A percentile compares a stretch with the other conserved stretches of the same genome.
phyloP scores from a whole-genome alignment of 371 early-diverging fungal genomes.

The Nematocida sp. region DNA sequence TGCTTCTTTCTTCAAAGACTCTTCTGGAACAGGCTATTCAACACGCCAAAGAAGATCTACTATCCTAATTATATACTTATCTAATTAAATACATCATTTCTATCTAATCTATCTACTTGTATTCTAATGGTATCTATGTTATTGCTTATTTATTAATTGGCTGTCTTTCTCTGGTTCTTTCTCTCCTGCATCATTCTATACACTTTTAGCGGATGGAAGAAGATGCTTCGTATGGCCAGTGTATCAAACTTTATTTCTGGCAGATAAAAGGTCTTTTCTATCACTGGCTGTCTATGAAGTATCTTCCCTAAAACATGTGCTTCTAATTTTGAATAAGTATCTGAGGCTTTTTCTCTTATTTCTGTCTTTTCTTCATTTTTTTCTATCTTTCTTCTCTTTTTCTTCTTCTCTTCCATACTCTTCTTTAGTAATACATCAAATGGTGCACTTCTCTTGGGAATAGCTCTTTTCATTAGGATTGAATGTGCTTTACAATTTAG shows the following conservation, averaged over 20 bases:
- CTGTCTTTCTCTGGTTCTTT: neutral
- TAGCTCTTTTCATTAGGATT: slow-evolving; percentile 25
- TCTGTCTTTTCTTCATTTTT: slow-evolving; percentile 27
- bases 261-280: slow-evolving; percentile 41
- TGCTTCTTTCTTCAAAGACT: neutral
- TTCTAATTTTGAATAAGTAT: slow-evolving; percentile 20
- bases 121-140: neutral
- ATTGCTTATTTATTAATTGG: neutral
- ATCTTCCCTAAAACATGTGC: slow-evolving; percentile 11
- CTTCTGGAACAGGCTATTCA: neutral
- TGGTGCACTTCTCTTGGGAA: slow-evolving; percentile 14
- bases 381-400: slow-evolving; percentile 16
- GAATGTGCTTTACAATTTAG: slow-evolving; percentile 43
- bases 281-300: neutral
- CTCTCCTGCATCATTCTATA: slow-evolving; percentile 16
- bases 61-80: neutral
- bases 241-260: slow-evolving; percentile 52
- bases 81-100: neutral
- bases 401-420: slow-evolving; percentile 27
- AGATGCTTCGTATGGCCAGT: slow-evolving; percentile 31
- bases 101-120: neutral
- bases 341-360: slow-evolving; percentile 32
- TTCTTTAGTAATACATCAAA: slow-evolving; percentile 39
- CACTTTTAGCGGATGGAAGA: slow-evolving; percentile 49
- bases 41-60: neutral